Conservation (phyloP, 495 filamentous ascomycete species). For the Podospora conica region DNA sequence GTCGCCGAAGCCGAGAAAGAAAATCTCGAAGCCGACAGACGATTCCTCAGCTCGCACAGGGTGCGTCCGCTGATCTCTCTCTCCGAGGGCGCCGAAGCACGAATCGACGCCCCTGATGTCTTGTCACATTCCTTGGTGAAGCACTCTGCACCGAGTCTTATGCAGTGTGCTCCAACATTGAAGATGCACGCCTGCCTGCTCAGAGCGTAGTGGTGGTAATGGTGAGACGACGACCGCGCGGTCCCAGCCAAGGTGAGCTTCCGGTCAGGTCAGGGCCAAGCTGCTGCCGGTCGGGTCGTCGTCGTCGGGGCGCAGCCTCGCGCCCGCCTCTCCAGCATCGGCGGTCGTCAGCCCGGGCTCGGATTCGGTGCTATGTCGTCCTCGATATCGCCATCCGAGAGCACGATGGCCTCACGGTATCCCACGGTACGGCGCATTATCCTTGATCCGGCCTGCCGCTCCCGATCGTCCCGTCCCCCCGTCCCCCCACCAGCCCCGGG, state of each 20-base stretch:
- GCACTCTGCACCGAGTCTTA: not conserved
- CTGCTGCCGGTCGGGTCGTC: not conserved
- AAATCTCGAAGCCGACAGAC: not conserved
- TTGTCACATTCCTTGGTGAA: not conserved
- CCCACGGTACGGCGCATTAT: constrained; percentile 2
- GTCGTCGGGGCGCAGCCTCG: not conserved
- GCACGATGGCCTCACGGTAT: constrained; percentile 6
- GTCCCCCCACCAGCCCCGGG: not conserved
- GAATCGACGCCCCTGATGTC: not conserved
- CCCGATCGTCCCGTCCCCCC: constrained; percentile 10
- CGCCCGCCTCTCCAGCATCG: not conserved
- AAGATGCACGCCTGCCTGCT: not conserved
- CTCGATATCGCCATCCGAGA: constrained; percentile 4
- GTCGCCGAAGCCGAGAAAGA: not conserved
- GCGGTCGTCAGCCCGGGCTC: not conserved
- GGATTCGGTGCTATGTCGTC: not conserved
- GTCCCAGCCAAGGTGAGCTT: not conserved
- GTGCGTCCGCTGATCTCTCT: not conserved
- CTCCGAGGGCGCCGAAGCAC: not conserved
- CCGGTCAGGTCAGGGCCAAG: not conserved
- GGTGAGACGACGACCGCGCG: not conserved
- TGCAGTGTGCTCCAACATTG: not conserved
- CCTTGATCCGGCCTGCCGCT: constrained; percentile 4
- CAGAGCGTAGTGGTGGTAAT: not conserved
- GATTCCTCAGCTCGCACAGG: constrained; percentile 1